Conservation (phyloP, 192 early-diverging fungal species). For the Coemansia sp. region DNA sequence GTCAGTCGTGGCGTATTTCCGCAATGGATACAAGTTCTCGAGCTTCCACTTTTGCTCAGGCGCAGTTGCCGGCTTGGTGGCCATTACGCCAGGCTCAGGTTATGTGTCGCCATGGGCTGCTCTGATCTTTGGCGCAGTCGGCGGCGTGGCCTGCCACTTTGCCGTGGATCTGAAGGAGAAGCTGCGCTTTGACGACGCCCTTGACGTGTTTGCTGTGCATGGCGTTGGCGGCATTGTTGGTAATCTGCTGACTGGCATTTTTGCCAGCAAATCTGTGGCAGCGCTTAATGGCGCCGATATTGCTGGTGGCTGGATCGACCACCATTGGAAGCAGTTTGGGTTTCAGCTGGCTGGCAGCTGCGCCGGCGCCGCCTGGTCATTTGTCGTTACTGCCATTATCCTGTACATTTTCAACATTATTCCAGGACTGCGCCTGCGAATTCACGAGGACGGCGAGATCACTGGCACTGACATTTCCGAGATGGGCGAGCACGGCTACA, state of each 20-base stretch:
- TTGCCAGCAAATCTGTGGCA: constrained; percentile 72
- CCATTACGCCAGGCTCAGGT: constrained; percentile 90
- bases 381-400: constrained; percentile 73
- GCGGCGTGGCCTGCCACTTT: constrained; percentile 76
- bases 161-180: constrained; percentile 79
- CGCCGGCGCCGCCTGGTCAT: constrained; percentile 72
- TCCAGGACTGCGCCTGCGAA: constrained; percentile 73
- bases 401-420: constrained; percentile 70
- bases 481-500: constrained; percentile 75
- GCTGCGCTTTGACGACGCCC: constrained; percentile 87
- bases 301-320: constrained; percentile 76
- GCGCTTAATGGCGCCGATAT: constrained; percentile 65
- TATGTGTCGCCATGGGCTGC: constrained; percentile 82
- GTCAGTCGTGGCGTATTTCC: constrained; percentile 76
- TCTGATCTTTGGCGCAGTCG: constrained; percentile 76
- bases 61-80: constrained; percentile 86
- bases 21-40: constrained; percentile 78
- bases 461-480: constrained; percentile 79
- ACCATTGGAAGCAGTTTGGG: constrained; percentile 76
- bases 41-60: constrained; percentile 94
- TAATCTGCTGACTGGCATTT: constrained; percentile 80
- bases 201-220: constrained; percentile 90
- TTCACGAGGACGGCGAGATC: constrained; percentile 70
- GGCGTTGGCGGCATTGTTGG: constrained; percentile 83
- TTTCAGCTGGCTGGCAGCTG: constrained; percentile 74